These are phyloP conservation scores for Tetratostichococcus sp. DNA, from an alignment of 139 green algal genomes.

Conservation along the genomic window DNA sequence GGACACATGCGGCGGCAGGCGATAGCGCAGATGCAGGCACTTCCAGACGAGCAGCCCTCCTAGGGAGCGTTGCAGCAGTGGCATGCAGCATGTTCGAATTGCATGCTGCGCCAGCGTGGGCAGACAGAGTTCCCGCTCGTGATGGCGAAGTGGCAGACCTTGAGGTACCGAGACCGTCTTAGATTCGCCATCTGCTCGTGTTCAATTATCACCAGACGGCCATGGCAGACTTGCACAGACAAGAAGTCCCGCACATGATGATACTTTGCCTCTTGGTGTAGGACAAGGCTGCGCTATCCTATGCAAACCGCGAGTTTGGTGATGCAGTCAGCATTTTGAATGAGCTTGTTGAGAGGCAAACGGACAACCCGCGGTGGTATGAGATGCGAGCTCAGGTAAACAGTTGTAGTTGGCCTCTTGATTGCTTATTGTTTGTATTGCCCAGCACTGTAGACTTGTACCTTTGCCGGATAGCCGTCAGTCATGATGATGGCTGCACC, in stretches of 20 bases:
- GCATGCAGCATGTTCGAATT: background rate
- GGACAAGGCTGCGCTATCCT: slow-evolving; percentile 17
- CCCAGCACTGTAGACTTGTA: too few relatives aligned
- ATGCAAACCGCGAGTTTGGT: slow-evolving; percentile 48
- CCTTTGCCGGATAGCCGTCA: too few relatives aligned
- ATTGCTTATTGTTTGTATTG: background rate
- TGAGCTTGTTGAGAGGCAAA: slow-evolving; percentile 27
- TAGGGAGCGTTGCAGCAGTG: too few relatives aligned
- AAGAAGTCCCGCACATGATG: too few relatives aligned
- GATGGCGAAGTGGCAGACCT: background rate
- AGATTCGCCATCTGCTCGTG: too few relatives aligned
- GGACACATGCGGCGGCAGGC: too few relatives aligned
- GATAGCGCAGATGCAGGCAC: too few relatives aligned
- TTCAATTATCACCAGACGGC: too few relatives aligned
- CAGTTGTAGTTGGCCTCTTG: background rate
- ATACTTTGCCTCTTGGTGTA: too few relatives aligned
- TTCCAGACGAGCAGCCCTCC: too few relatives aligned
- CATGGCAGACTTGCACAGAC: too few relatives aligned
- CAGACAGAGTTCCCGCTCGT: background rate
- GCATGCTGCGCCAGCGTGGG: background rate
- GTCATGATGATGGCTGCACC: too few relatives aligned
- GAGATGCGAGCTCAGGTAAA: slow-evolving; percentile 65
- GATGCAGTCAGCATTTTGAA: slow-evolving; percentile 34
- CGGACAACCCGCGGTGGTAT: slow-evolving; percentile 35
- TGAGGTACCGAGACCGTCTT: background rate